Evolutionary conservation across 2,329 filamentous ascomycete genomes (phyloP).

Genomic region (Sclerotiophoma versabilis): DNA sequence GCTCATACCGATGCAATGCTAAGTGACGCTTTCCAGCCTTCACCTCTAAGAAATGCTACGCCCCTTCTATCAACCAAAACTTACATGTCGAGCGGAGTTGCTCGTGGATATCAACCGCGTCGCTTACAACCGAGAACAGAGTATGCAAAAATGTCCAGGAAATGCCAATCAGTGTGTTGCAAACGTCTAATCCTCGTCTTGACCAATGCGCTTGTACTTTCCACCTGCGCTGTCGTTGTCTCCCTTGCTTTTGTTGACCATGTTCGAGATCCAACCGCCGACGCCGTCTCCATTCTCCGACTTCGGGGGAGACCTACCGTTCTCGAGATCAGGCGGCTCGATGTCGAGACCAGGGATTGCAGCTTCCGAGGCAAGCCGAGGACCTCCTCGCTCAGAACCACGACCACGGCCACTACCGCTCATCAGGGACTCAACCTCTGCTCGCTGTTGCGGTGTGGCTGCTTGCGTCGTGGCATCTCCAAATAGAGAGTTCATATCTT

Average conservation of each 20-base stretch:
- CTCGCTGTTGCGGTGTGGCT: slow-evolving; percentile 77
- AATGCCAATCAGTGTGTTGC: slow-evolving; percentile 25
- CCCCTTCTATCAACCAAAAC: slow-evolving; percentile 39
- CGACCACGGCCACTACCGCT: slow-evolving; percentile 64
- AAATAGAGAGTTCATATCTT: slow-evolving; percentile 96
- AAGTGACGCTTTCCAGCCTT: slow-evolving; percentile 12
- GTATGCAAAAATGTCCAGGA: slow-evolving; percentile 29
- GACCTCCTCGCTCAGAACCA: slow-evolving; percentile 16
- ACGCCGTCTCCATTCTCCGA: slow-evolving; percentile 60
- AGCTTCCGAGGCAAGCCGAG: slow-evolving; percentile 61
- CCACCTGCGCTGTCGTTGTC: slow-evolving; percentile 53
- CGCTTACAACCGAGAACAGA: slow-evolving; percentile 24
- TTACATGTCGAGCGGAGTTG: slow-evolving; percentile 26
- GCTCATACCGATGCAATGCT: slow-evolving; percentile 25
- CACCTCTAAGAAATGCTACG: slow-evolving; percentile 32
- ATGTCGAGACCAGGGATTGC: slow-evolving; percentile 84
- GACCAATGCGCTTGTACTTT: slow-evolving; percentile 56
- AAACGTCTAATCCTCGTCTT: slow-evolving; percentile 44
- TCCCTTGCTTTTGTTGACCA: slow-evolving; percentile 64
- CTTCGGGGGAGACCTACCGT: slow-evolving; percentile 54
- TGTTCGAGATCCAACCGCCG: slow-evolving; percentile 73
- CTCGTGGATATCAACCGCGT: slow-evolving; percentile 37
- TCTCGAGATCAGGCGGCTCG: slow-evolving; percentile 72
- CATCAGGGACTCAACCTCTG: slow-evolving; percentile 84
- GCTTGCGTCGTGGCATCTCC: slow-evolving; percentile 88